Base-by-base conservation (phyloP, 108 stramenopile species). In the Stephanodiscus triporus region DNA sequence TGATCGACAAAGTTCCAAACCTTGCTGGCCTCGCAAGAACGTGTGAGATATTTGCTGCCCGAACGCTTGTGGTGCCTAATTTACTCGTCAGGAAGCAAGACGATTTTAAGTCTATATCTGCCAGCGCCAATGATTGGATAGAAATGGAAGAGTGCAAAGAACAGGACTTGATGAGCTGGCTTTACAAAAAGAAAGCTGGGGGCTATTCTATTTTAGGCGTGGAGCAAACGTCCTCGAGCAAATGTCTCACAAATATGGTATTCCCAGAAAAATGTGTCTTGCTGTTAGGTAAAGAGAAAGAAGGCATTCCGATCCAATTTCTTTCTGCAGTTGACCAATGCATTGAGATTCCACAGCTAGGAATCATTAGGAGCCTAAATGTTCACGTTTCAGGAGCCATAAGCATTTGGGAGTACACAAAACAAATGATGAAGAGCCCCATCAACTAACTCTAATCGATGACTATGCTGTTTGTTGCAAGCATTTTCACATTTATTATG, bases 341-440 rank as follows among this genome's bases (percentile, higher is more conserved):
- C 72, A 88, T 96, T 42, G 97, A 99, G 75, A 97, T 99, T 66
- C 98, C 98, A 14, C 98, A 99, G 74, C 82, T 95, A 27, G 98
- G 98, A 16, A 95, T 99, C 61, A 95, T 91, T 63, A 84, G 98
- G 8, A 92, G 90, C 29, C 76, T 99, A 30, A 99, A 99, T 65
- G 98, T 97, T n/a, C 98, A 99, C 64, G 98, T 97, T 9, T 82
- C 86, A 27, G 96, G 95, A 23, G 94, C 97, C 14, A 84, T 99
- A 20, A 68, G 85, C 2, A 88, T 98, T 71, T 97, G 97, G 96
- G 96, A 97, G 75, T 92, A 90, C 58, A 89, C 93, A 17, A 91
- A 91, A 37, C 96, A 97, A 66, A 76, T 72, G 63, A 71, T 83
- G 82, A 7, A n/a, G 24, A 63, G 49, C 62, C 63, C 48, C n/a